Evolutionary conservation across 306 rosid species (phyloP).

Genomic region (Argentina anserina): DNA sequence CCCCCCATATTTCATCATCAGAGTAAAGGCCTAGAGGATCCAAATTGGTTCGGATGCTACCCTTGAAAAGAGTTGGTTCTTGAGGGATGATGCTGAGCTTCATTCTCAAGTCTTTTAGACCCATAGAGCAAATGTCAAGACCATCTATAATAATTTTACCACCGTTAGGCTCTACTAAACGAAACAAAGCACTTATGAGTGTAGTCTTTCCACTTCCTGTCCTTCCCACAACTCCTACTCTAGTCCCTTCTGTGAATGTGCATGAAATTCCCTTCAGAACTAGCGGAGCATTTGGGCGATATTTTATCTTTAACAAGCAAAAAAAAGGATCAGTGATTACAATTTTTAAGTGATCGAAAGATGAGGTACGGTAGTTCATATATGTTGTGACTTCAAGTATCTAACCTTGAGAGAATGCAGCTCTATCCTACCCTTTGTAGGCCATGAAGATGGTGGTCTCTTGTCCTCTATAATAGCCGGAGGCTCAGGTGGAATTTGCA

Average conservation of each 20-base stretch:
- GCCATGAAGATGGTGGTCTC: slow-evolving; percentile 72
- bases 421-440: slow-evolving; percentile 66
- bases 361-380: neutral
- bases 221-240: slow-evolving; percentile 84
- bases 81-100: slow-evolving; percentile 81
- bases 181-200: slow-evolving; percentile 75
- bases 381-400: neutral
- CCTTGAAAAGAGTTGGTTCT: slow-evolving; percentile 80
- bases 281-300: slow-evolving; percentile 58
- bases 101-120: slow-evolving; percentile 68
- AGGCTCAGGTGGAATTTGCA: slow-evolving; percentile 63
- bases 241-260: slow-evolving; percentile 55
- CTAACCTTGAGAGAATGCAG: slow-evolving; percentile 52
- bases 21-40: slow-evolving; percentile 76
- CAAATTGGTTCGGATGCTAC: slow-evolving; percentile 67
- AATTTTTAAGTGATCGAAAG: neutral
- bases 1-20: slow-evolving; percentile 80
- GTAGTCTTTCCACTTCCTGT: slow-evolving; percentile 87
- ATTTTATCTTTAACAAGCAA: slow-evolving; percentile 44
- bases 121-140: slow-evolving; percentile 59
- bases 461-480: slow-evolving; percentile 49
- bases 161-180: slow-evolving; percentile 64
- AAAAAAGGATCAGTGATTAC: neutral
- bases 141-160: slow-evolving; percentile 60
- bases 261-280: slow-evolving; percentile 74